Percentiles rank a stretch among this genome's conserved stretches.
Conservation (phyloP, 306 rosid genomes). For the Citrullus amarus region DNA sequence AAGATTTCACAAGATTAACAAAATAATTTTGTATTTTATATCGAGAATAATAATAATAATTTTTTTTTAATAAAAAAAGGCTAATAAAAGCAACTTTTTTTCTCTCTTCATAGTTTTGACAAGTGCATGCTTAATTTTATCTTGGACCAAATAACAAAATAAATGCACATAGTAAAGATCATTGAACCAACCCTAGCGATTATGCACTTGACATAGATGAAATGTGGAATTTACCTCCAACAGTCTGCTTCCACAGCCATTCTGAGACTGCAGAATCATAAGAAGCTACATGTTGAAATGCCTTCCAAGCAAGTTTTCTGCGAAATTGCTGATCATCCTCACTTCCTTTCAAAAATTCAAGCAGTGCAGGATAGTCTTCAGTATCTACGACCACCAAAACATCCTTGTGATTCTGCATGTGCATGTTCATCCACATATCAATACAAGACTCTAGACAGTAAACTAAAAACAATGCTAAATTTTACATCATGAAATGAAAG, state of each 20-base stretch:
- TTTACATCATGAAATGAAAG: background rate
- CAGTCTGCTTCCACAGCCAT: constrained; percentile 92
- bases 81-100: background rate
- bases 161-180: background rate
- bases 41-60: background rate
- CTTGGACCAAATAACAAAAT: background rate
- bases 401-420: constrained; percentile 72
- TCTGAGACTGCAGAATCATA: constrained; percentile 89
- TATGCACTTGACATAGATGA: background rate
- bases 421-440: background rate
- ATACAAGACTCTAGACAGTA: background rate
- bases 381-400: constrained; percentile 90
- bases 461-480: background rate
- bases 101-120: background rate
- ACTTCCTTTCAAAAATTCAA: constrained; percentile 60
- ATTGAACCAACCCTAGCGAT: background rate
- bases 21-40: background rate
- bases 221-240: constrained; percentile 34
- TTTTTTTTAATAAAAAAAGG: no score
- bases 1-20: background rate
- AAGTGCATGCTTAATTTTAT: background rate
- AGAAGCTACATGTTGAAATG: constrained; percentile 81
- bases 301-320: constrained; percentile 87
- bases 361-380: constrained; percentile 63
- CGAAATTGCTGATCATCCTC: constrained; percentile 54